Conservation (phyloP, 192 early-diverging fungal genomes). For the Coemansia sp. region DNA sequence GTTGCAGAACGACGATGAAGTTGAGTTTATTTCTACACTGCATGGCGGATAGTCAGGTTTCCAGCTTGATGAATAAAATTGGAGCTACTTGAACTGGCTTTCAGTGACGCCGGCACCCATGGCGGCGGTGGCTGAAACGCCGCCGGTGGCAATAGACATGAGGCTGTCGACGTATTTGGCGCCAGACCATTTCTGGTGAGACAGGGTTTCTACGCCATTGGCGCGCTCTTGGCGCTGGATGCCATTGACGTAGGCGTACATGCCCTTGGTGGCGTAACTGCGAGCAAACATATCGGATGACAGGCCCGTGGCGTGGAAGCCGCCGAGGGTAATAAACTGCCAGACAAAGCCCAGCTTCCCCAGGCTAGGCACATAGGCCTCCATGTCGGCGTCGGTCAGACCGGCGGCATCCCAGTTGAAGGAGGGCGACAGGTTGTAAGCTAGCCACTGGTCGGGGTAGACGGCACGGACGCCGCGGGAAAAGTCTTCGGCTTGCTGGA, state of each 20-base stretch:
- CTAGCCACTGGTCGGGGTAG: conserved; percentile 81
- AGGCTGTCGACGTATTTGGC: conserved; percentile 86
- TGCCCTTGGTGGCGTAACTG: conserved; percentile 81
- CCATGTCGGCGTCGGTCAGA: conserved; percentile 87
- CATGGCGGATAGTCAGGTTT: conserved; percentile 82
- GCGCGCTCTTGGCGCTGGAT: conserved; percentile 91
- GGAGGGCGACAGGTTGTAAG: conserved; percentile 95
- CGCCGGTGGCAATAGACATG: conserved; percentile 90
- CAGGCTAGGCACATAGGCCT: conserved; percentile 75
- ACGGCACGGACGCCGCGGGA: conserved; percentile 74
- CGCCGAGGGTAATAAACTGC: conserved; percentile 97
- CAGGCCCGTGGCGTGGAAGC: conserved; percentile 90
- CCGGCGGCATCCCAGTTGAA: conserved; percentile 99
- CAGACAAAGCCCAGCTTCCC: conserved; percentile 92
- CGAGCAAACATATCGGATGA: conserved; percentile 84
- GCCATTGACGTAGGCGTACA: conserved; percentile 90
- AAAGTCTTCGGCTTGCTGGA: conserved; percentile 89
- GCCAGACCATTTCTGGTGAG: conserved; percentile 94
- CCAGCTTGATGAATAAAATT: background rate
- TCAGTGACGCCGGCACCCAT: conserved; percentile 94
- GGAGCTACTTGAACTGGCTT: conserved; percentile 64
- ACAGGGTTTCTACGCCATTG: conserved; percentile 86
- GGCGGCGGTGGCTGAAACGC: conserved; percentile 90
- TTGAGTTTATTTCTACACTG: conserved; percentile 96
- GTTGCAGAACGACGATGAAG: conserved; percentile 71